Evolutionary conservation across 106 monocot genomes (phyloP), one percentile per base, ranked within the genome.

Genomic region (Allium sativum): DNA sequence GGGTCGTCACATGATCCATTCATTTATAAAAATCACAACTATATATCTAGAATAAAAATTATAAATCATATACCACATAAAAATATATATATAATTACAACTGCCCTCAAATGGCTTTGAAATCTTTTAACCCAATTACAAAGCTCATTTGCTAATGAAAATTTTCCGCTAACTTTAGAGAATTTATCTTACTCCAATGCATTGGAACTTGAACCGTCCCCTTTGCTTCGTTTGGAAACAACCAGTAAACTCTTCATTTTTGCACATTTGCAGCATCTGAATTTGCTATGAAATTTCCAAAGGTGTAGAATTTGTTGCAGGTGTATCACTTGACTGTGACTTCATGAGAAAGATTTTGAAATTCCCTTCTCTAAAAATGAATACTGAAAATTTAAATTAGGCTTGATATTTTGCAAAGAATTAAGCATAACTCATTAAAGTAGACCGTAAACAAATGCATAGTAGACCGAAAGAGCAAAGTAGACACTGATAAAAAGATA

Each of bases 121-220:
- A n/a, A n/a, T n/a, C n/a, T n/a, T n/a, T n/a, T n/a, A n/a, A n/a
- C n/a, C n/a, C n/a, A n/a, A n/a, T n/a, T n/a, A n/a, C n/a, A n/a
- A n/a, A n/a, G n/a, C n/a, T n/a, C n/a, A n/a, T n/a, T n/a, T n/a
- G n/a, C n/a, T n/a, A n/a, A n/a, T n/a, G n/a, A n/a, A n/a, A n/a
- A n/a, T 68, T 88, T 93, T 16, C 72, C 75, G 65, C 31, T 77
- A 64, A 46, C 55, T 69, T 73, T 78, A 5, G 15, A 14, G 42
- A 75, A 44, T 44, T 66, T 41, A 21, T 73, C 65, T 43, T 64
- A 44, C 59, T 45, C 12, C 44, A 40, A 12, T 54, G 40, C 14
- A 19, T 65, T 61, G 18, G 48, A 57, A 42, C 18, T 58, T 59
- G 15, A 58, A 53, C 48, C 48, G 43, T 41, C 61, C 15, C 59